Evolutionary conservation across 306 rosid genomes (phyloP).

Genomic region (Citrullus colocynthis): DNA sequence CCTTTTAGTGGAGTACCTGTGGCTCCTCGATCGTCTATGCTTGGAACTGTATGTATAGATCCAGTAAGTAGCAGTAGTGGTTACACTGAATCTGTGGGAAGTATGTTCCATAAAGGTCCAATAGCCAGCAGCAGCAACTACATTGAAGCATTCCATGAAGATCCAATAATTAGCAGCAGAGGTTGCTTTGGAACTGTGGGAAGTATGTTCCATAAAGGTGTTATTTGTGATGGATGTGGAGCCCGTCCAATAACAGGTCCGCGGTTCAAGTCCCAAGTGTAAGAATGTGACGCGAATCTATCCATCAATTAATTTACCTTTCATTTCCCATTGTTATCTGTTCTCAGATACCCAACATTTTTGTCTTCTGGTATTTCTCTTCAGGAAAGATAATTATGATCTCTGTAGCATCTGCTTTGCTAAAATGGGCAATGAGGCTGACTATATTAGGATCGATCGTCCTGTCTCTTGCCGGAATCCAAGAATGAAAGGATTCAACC

Average conservation of each 20-base stretch:
- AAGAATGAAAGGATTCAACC: conserved; percentile 12
- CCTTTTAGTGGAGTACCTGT: conserved; percentile 33
- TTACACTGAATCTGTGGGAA: conserved; percentile 31
- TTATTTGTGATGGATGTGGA: conserved; percentile 89
- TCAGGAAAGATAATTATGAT: conserved; percentile 75
- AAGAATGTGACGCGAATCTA: conserved; percentile 13
- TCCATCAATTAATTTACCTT: neutral
- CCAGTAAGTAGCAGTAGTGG: conserved; percentile 31
- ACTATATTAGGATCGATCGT: conserved; percentile 56
- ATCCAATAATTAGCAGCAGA: conserved; percentile 22
- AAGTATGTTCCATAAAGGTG: conserved; percentile 74
- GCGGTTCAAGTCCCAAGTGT: conserved; percentile 84
- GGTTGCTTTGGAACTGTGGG: conserved; percentile 29
- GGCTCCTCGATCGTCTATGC: conserved; percentile 6
- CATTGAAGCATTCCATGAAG: neutral
- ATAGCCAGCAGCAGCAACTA: neutral
- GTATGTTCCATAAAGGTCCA: conserved; percentile 61
- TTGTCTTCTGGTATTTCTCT: neutral
- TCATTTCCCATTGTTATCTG: neutral
- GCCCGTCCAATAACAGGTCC: conserved; percentile 82
- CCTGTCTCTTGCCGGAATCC: conserved; percentile 32
- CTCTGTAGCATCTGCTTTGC: conserved; percentile 68
- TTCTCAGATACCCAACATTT: neutral
- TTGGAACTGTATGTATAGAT: conserved; percentile 9
- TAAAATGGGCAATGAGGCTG: conserved; percentile 40